Evolutionary conservation across 257 asterid genomes (phyloP).

Genomic region (Nicotiana benthamiana): DNA sequence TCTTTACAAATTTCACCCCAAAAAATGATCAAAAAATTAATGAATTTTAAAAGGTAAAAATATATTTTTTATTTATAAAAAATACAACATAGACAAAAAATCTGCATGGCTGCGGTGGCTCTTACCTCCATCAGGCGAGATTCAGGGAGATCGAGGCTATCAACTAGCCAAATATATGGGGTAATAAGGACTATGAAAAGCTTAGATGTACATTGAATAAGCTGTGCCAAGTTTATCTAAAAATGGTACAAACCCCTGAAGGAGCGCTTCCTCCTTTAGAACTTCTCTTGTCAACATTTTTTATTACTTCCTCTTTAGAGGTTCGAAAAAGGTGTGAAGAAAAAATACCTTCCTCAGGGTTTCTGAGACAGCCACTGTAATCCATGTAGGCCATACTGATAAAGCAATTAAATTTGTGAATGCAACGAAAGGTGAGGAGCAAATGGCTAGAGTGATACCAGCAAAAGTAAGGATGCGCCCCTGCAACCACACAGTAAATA

Average conservation of each 20-base stretch:
- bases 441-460: constrained; percentile 81
- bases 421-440: constrained; percentile 73
- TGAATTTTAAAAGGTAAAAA: background rate
- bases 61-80: background rate
- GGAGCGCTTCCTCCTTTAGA: background rate
- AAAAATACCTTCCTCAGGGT: constrained; percentile 75
- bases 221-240: background rate
- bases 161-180: background rate
- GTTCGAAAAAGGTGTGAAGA: constrained; percentile 6
- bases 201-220: background rate
- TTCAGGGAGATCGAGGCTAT: background rate
- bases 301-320: background rate
- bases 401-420: constrained; percentile 71
- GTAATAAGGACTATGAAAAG: background rate
- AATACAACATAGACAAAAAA: background rate
- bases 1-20: background rate
- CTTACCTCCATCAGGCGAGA: background rate
- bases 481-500: constrained; percentile 22
- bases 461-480: constrained; percentile 81
- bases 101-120: background rate
- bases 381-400: constrained; percentile 95
- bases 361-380: constrained; percentile 78
- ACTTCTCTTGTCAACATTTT: background rate
- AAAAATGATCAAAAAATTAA: background rate
- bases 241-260: background rate